phyloP scores from a whole-genome alignment of 371 early-diverging fungal genomes.

The Mucor racemosus region DNA sequence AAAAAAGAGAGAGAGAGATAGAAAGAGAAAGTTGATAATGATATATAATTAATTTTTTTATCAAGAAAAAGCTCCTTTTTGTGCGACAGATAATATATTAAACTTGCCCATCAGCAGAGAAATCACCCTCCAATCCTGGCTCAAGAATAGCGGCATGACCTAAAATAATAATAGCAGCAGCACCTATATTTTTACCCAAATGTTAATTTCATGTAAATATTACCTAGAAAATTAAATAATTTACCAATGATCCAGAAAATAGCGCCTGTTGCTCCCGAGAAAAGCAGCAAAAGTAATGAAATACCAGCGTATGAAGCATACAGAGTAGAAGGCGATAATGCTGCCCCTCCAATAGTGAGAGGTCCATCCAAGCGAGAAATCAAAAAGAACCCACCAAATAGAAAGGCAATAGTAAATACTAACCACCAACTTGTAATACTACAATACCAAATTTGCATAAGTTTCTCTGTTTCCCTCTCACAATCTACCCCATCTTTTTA shows the following conservation, averaged over 20 bases:
- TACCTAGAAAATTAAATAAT: conserved; percentile 9
- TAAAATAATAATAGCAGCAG: conserved; percentile 62
- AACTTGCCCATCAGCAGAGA: conserved; percentile 56
- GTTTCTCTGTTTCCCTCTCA: neutral
- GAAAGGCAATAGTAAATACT: conserved; percentile 59
- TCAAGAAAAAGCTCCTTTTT: neutral
- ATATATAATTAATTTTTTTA: neutral
- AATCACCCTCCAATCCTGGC: conserved; percentile 68
- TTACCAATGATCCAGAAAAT: conserved; percentile 74
- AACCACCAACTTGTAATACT: conserved; percentile 66
- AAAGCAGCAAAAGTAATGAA: conserved; percentile 59
- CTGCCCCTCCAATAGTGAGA: conserved; percentile 47
- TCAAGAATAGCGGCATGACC: conserved; percentile 71
- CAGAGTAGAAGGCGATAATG: conserved; percentile 54
- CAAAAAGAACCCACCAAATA: conserved; percentile 59
- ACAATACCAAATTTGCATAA: neutral
- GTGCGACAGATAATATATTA: conserved; percentile 22
- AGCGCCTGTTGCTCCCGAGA: conserved; percentile 67
- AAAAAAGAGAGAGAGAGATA: neutral
- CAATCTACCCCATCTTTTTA: neutral
- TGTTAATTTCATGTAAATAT: neutral
- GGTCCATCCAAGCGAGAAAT: conserved; percentile 61
- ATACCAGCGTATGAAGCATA: conserved; percentile 55
- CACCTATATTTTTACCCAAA: conserved; percentile 39
- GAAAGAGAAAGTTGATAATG: too few relatives aligned